phyloP scores from a whole-genome alignment of 2,329 filamentous ascomycete species.

The Trichoderma arundinaceum region DNA sequence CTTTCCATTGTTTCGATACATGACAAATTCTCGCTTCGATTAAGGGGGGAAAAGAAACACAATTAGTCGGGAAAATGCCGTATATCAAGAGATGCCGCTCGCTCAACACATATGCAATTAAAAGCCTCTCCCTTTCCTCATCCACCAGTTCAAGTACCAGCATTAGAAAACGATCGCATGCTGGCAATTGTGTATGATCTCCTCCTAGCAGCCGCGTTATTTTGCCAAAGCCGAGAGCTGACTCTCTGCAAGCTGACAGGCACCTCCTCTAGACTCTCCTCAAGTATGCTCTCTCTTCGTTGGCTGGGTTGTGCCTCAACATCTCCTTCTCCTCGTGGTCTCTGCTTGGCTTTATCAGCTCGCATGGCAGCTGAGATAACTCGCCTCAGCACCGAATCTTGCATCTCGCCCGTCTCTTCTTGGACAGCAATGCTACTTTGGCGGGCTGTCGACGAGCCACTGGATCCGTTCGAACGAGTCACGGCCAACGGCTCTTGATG shows the following conservation, averaged over 20 bases:
- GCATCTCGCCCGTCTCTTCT: slow-evolving; percentile 27
- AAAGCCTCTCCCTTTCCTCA: too few species aligned
- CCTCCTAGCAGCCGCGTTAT: slow-evolving; percentile 42
- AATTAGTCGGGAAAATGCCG: too few species aligned
- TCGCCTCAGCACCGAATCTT: slow-evolving; percentile 31
- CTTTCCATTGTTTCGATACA: too few species aligned
- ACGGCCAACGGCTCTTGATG: slow-evolving; percentile 35
- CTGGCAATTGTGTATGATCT: slow-evolving; percentile 28
- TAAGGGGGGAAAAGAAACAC: too few species aligned
- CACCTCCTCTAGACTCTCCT: slow-evolving; percentile 47
- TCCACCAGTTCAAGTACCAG: background rate
- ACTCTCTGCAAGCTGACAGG: slow-evolving; percentile 56
- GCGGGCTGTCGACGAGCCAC: slow-evolving; percentile 9
- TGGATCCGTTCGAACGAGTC: slow-evolving; percentile 31
- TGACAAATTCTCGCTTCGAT: too few species aligned
- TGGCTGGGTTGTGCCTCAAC: slow-evolving; percentile 35
- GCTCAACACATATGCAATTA: too few species aligned
- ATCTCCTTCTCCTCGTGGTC: slow-evolving; percentile 30
- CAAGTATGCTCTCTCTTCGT: slow-evolving; percentile 33
- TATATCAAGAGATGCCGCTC: too few species aligned
- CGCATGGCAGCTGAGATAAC: slow-evolving; percentile 24
- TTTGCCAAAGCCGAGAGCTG: slow-evolving; percentile 47
- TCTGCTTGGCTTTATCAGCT: slow-evolving; percentile 34
- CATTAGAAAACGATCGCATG: background rate
- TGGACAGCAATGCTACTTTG: slow-evolving; percentile 27